Evolutionary conservation across 116 monocot genomes (phyloP).

Genomic region (Zostera marina): DNA sequence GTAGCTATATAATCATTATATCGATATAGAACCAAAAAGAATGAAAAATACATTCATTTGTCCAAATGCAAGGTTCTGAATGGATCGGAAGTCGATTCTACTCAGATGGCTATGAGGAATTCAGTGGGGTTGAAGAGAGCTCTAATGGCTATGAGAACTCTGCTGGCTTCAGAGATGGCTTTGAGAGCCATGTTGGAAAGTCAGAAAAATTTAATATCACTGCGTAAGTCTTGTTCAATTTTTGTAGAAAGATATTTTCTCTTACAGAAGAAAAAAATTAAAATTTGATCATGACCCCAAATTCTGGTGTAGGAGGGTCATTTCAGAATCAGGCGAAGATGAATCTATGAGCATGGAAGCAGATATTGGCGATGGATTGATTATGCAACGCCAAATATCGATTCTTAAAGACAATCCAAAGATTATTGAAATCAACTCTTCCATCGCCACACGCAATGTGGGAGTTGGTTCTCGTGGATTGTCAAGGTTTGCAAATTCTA

Average conservation of each 20-base stretch:
- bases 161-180: no score
- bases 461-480: conserved; percentile 97
- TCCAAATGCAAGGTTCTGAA: conserved; percentile 33
- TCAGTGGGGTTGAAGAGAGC: conserved; percentile 76
- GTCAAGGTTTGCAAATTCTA: conserved; percentile 42
- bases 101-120: conserved; percentile 83
- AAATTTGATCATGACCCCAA: not conserved
- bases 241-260: no score
- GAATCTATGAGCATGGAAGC: conserved; percentile 69
- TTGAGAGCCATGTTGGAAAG: conserved; percentile 81
- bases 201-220: conserved; percentile 58
- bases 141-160: no score
- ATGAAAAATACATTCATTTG: not conserved
- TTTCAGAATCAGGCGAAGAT: conserved; percentile 63
- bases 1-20: not conserved
- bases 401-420: conserved; percentile 46
- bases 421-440: conserved; percentile 42
- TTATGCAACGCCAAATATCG: conserved; percentile 62
- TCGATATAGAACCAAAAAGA: not conserved
- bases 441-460: conserved; percentile 56
- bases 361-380: conserved; percentile 84
- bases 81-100: conserved; percentile 86
- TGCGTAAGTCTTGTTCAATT: conserved; percentile 9
- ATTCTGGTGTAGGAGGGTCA: conserved; percentile 26
- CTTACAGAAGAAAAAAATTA: not conserved